A percentile compares a stretch with the other conserved stretches of the same genome.
Conservation (phyloP, 2,329 filamentous ascomycete genomes). For the Fusarium succisae region DNA sequence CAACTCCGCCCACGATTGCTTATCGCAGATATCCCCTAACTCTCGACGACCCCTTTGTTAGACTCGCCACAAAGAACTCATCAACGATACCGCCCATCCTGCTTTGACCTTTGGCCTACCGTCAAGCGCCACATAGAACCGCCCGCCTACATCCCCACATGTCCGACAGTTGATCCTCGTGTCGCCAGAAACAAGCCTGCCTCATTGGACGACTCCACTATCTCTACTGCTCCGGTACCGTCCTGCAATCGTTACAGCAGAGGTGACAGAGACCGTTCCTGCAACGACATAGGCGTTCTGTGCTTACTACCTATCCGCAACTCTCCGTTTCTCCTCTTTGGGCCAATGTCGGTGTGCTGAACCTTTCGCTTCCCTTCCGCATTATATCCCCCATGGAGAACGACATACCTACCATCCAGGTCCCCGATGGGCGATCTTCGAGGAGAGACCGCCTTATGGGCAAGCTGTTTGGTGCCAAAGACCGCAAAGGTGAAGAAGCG, state of each 20-base stretch:
- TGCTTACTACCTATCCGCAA: constrained; percentile 30
- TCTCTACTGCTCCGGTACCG: constrained; percentile 33
- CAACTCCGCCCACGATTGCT: constrained; percentile 35
- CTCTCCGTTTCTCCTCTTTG: constrained; percentile 23
- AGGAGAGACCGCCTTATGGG: constrained; percentile 69
- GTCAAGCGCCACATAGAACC: constrained; percentile 39
- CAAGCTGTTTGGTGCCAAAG: constrained; percentile 65
- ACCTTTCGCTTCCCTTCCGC: constrained; percentile 22
- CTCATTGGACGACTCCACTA: constrained; percentile 44
- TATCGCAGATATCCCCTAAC: constrained; percentile 25
- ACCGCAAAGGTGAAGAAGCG: constrained; percentile 49
- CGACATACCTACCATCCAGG: constrained; percentile 50
- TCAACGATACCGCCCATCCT: constrained; percentile 14
- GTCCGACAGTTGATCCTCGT: constrained; percentile 43
- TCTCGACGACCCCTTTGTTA: background rate
- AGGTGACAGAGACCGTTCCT: constrained; percentile 20
- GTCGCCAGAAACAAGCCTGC: constrained; percentile 40
- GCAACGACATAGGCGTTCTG: constrained; percentile 18
- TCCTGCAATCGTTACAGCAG: constrained; percentile 34
- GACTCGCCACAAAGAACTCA: constrained; percentile 9
- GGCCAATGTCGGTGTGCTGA: constrained; percentile 45
- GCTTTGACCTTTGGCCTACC: constrained; percentile 28
- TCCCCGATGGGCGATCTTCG: constrained; percentile 54
- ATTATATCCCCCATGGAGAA: constrained; percentile 54
- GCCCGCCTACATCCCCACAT: constrained; percentile 42